These are phyloP conservation scores for Anthracocystis setariae DNA, from an alignment of 1,284 basidiomycete species.

Conservation along the genomic window DNA sequence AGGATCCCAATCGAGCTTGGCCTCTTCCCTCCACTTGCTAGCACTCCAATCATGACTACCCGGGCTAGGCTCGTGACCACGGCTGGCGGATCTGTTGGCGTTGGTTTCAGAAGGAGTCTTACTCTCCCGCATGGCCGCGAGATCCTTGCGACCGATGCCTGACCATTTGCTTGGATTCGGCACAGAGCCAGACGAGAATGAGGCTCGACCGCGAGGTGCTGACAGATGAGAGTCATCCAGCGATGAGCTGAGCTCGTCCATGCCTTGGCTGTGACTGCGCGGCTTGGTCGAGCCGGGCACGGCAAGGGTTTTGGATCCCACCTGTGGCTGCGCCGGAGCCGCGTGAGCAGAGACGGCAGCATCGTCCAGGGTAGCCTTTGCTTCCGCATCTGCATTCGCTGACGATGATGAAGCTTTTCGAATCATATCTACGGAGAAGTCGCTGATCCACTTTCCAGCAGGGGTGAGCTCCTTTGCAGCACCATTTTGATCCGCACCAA, in stretches of 20 bases:
- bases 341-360: constrained; percentile 1
- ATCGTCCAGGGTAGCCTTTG: neutral
- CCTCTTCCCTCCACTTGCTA: constrained; percentile 43
- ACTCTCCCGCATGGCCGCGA: constrained; percentile 42
- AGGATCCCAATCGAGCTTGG: constrained; percentile 45
- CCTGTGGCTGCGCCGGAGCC: neutral
- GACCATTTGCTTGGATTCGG: constrained; percentile 27
- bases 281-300: constrained; percentile 23
- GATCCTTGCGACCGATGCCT: constrained; percentile 55
- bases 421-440: constrained; percentile 47
- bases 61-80: constrained; percentile 33
- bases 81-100: constrained; percentile 1
- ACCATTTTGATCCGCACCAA: constrained; percentile 16
- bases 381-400: neutral
- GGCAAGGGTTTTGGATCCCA: constrained; percentile 11
- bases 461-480: constrained; percentile 26
- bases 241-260: constrained; percentile 8
- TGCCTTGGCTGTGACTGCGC: constrained; percentile 31
- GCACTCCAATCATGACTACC: constrained; percentile 44
- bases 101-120: constrained; percentile 18
- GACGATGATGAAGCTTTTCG: constrained; percentile 24
- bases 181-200: constrained; percentile 15
- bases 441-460: constrained; percentile 45
- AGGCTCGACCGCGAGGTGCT: constrained; percentile 16
- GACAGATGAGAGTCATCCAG: constrained; percentile 15